Evolutionary conservation across 331 rosid genomes (phyloP).

Genomic region (Pyracantha coccinea): DNA sequence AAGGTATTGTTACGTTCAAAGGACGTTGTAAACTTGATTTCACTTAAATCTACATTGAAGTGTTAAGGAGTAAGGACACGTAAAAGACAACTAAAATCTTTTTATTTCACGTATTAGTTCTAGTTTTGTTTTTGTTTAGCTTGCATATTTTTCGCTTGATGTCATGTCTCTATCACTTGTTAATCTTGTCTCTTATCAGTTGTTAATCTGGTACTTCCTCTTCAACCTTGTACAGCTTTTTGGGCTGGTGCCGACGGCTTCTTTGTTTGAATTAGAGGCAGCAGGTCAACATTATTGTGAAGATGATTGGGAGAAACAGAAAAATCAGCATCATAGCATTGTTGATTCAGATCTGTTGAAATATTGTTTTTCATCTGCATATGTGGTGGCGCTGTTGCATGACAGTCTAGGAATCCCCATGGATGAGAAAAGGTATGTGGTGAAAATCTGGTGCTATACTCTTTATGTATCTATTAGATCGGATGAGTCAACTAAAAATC

Average conservation of each 20-base stretch:
- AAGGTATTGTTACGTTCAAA: not conserved
- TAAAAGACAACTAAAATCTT: not conserved
- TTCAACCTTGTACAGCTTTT: constrained; percentile 23
- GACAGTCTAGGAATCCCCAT: constrained; percentile 33
- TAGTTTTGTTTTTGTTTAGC: not conserved
- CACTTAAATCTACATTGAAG: not conserved
- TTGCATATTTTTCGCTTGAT: not conserved
- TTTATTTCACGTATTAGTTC: not conserved
- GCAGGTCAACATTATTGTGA: constrained; percentile 42
- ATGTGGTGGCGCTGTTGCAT: constrained; percentile 35
- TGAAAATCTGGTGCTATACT: not conserved
- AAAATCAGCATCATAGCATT: constrained; percentile 19
- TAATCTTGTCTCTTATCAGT: not conserved
- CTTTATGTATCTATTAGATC: not conserved
- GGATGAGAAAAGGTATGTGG: constrained; percentile 33
- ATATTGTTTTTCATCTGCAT: constrained; percentile 51
- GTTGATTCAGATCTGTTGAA: constrained; percentile 33
- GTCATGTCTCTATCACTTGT: not conserved
- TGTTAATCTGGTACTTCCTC: not conserved
- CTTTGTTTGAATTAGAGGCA: constrained; percentile 34
- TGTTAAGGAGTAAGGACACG: not conserved
- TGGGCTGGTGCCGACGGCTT: constrained; percentile 33
- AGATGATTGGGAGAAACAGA: constrained; percentile 40
- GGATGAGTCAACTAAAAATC: not conserved
- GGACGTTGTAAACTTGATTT: not conserved